A percentile compares a stretch with the other conserved stretches of the same genome.
phyloP scores from a whole-genome alignment of 1,284 basidiomycete species.

The Leccinum pachyderme region DNA sequence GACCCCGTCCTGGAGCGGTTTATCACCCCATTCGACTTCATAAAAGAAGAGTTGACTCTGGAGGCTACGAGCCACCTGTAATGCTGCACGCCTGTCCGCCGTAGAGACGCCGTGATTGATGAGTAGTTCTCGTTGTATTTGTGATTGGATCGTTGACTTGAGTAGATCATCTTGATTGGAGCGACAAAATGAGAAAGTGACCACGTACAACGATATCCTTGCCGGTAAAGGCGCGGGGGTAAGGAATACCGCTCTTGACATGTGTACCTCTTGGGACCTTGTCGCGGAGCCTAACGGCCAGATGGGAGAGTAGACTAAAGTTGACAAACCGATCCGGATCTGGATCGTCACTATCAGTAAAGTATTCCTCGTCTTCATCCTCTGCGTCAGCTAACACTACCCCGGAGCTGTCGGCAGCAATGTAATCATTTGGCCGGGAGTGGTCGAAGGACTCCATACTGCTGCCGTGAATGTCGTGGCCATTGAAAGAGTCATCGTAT shows the following conservation, averaged over 20 bases:
- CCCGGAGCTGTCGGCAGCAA: slow-evolving; percentile 41
- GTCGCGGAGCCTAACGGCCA: slow-evolving; percentile 85
- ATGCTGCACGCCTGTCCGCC: slow-evolving; percentile 75
- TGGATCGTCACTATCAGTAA: slow-evolving; percentile 69
- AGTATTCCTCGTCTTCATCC: slow-evolving; percentile 51
- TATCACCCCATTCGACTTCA: slow-evolving; percentile 94
- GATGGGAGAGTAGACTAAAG: slow-evolving; percentile 81
- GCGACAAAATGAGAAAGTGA: background rate
- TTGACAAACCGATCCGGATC: slow-evolving; percentile 83
- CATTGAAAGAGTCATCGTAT: slow-evolving; percentile 22
- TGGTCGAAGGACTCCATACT: slow-evolving; percentile 33
- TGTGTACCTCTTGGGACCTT: slow-evolving; percentile 84
- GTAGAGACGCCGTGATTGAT: slow-evolving; percentile 69
- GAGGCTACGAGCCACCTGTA: slow-evolving; percentile 84
- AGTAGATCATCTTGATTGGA: slow-evolving; percentile 5
- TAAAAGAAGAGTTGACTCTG: slow-evolving; percentile 95
- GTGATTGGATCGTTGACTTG: slow-evolving; percentile 78
- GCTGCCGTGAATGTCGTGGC: slow-evolving; percentile 9
- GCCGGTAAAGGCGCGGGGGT: slow-evolving; percentile 86
- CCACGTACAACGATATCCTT: slow-evolving; percentile 87
- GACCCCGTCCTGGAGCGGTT: slow-evolving; percentile 82
- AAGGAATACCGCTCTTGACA: slow-evolving; percentile 88
- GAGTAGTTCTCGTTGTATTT: slow-evolving; percentile 69
- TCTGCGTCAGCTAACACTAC: slow-evolving; percentile 44
- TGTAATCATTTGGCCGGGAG: slow-evolving; percentile 19